Evolutionary conservation across 148 eudicot genomes (phyloP).

Genomic region (Diospyros kaki): DNA sequence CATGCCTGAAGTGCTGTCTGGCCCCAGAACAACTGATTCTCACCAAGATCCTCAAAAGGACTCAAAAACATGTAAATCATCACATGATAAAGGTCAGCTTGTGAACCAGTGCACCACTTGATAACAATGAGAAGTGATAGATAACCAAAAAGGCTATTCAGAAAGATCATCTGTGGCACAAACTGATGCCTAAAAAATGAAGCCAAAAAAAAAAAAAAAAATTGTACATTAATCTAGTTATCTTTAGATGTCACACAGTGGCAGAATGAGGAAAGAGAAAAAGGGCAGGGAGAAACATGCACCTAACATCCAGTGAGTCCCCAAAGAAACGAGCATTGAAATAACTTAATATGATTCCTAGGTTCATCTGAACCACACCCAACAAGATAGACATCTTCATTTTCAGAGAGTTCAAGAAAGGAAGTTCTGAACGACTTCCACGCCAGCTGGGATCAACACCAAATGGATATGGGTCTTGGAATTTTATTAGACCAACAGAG

Average conservation of each 20-base stretch:
- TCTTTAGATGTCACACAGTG: background rate
- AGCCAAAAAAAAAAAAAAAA: constrained; percentile 19
- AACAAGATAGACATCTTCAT: constrained; percentile 99
- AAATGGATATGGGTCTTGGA: constrained; percentile 88
- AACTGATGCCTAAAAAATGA: constrained; percentile 71
- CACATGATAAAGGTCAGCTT: constrained; percentile 97
- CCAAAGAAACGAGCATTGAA: constrained; percentile 83
- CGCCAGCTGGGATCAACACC: constrained; percentile 99
- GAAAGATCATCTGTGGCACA: constrained; percentile 94
- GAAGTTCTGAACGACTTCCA: constrained; percentile 98
- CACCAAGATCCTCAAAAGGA: constrained; percentile 94
- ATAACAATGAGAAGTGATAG: constrained; percentile 82
- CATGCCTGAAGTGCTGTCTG: constrained; percentile 86
- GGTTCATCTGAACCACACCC: constrained; percentile 89
- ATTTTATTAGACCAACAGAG: constrained; percentile 71
- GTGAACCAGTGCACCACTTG: constrained; percentile 98
- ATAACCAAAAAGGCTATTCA: constrained; percentile 98
- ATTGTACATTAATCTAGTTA: constrained; percentile 11
- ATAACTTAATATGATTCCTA: constrained; percentile 89
- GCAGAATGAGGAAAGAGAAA: constrained; percentile 12
- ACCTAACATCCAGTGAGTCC: constrained; percentile 84
- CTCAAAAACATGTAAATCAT: constrained; percentile 99
- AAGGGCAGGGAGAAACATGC: constrained; percentile 19
- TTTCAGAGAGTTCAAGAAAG: constrained; percentile 90
- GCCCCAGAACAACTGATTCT: constrained; percentile 94